Base-by-base conservation (phyloP, 768 basidiomycete species). In the Suillus placidus region DNA sequence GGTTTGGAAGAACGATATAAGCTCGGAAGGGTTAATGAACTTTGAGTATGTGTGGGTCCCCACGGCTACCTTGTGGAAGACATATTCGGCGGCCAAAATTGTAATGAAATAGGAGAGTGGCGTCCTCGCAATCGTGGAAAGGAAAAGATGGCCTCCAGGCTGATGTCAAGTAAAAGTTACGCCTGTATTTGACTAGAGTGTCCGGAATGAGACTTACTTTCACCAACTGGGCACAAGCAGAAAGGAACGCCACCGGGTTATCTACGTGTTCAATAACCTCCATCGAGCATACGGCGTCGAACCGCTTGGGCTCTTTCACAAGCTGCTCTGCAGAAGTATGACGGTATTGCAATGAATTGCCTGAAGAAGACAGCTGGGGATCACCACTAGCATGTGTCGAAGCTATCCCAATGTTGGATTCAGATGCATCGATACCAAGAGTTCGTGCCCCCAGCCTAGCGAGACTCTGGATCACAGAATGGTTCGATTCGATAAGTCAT, bases 181-280 rank as follows among this genome's bases (percentile, higher is more conserved):
- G 54, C 16, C 2, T 4, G 13, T 16, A 40, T 14, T 18, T 3
- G 34, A 12, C 30, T n/a, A 38, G 6, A 9, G 23, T 26, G 35
- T n/a, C 26, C 32, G 60, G 38, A 18, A 40, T 52, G 43, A 32
- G 45, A 73, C 85, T 49, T 68, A 95, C 96, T 81, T 97, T 99
- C 69, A 97, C 87, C 37, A 99, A 84, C 65, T 90, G 83, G 0
- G 92, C 92, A 69, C 95, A 91, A 45, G 90, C 87, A 35, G 85
- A 81, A 58, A 99, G 83, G 76, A 99, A 99, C 8, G 84, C 83
- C 7, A 87, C 82, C 1, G 97, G 96, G 72, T 97, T 90, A 74
- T 97, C 93, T 60, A 99, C 97, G 73, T 99, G 97, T 79, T 99
- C 97, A 37, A 99, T 74, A 9, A 99, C 97, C 77, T 99, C 97